Evolutionary conservation across 352 stramenopile species (phyloP).

Genomic region (Phytopythium montanum): DNA sequence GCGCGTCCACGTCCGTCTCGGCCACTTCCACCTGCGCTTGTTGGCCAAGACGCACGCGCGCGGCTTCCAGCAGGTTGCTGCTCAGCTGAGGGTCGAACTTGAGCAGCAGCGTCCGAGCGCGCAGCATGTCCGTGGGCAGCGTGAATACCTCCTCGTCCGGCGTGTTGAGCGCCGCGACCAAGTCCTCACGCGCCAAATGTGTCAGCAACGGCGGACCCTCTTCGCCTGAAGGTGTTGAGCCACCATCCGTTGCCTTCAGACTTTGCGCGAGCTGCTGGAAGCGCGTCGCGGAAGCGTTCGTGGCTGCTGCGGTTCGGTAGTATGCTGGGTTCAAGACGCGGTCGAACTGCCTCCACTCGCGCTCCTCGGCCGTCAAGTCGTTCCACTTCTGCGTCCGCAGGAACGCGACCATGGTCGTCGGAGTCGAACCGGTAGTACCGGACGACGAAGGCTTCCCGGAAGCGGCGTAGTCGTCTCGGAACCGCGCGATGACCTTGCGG

Average conservation of each 20-base stretch:
- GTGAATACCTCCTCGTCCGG: conserved; percentile 76
- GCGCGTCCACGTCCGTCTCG: conserved; percentile 81
- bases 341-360: conserved; percentile 69
- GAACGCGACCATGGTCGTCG: conserved; percentile 35
- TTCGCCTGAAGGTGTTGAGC: conserved; percentile 7
- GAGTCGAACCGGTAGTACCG: conserved; percentile 7
- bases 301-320: conserved; percentile 25
- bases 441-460: conserved; percentile 10
- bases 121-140: conserved; percentile 48
- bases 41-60: conserved; percentile 30
- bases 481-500: conserved; percentile 67
- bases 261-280: conserved; percentile 37
- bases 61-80: conserved; percentile 44
- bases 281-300: conserved; percentile 19
- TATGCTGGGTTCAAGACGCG: conserved; percentile 69
- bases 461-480: conserved; percentile 42
- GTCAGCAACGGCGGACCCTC: conserved; percentile 18
- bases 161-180: conserved; percentile 55
- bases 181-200: conserved; percentile 52
- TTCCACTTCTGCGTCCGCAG: conserved; percentile 43
- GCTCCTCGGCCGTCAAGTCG: conserved; percentile 59
- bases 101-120: conserved; percentile 53
- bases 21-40: conserved; percentile 31
- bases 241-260: conserved; percentile 1
- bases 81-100: conserved; percentile 61